phyloP scores from a whole-genome alignment of 2,329 filamentous ascomycete species.

The Microcera coccophila region DNA sequence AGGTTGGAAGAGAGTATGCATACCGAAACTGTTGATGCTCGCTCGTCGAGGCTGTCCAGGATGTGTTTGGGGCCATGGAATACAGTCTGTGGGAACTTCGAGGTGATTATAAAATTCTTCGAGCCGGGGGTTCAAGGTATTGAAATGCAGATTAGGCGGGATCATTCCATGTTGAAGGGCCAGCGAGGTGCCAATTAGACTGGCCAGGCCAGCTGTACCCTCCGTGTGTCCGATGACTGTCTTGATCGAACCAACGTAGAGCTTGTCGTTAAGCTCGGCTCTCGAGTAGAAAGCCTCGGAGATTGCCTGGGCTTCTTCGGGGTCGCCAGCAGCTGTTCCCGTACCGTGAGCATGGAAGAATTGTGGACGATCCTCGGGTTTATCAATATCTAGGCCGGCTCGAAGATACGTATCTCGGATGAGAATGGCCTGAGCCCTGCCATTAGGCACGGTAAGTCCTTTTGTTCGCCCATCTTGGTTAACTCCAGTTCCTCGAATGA shows the following conservation, averaged over 20 bases:
- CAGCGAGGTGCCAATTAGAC: conserved; percentile 49
- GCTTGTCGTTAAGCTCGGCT: background rate
- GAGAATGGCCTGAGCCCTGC: conserved; percentile 42
- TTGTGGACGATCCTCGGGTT: too few relatives aligned
- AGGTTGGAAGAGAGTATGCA: too few relatives aligned
- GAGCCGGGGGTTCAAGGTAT: conserved; percentile 45
- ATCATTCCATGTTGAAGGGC: conserved; percentile 50
- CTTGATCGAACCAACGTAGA: conserved; percentile 38
- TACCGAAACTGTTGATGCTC: conserved; percentile 31
- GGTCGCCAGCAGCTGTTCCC: conserved; percentile 53
- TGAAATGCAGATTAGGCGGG: conserved; percentile 48
- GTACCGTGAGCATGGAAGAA: conserved; percentile 53
- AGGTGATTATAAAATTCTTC: conserved; percentile 50
- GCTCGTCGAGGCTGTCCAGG: too few relatives aligned
- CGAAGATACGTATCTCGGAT: conserved; percentile 36
- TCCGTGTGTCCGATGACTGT: conserved; percentile 52
- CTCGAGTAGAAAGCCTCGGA: conserved; percentile 23
- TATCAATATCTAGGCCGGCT: conserved; percentile 26
- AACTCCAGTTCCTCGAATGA: conserved; percentile 48
- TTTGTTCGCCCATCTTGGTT: conserved; percentile 54
- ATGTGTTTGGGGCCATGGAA: too few relatives aligned
- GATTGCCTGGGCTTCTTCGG: conserved; percentile 49
- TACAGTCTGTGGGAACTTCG: conserved; percentile 43
- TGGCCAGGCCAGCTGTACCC: conserved; percentile 48
- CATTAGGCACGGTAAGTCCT: conserved; percentile 37